Evolutionary conservation across 2,329 filamentous ascomycete species (phyloP), one percentile per base, ranked within the genome.

Genomic region (Mycosphaerella sp.): DNA sequence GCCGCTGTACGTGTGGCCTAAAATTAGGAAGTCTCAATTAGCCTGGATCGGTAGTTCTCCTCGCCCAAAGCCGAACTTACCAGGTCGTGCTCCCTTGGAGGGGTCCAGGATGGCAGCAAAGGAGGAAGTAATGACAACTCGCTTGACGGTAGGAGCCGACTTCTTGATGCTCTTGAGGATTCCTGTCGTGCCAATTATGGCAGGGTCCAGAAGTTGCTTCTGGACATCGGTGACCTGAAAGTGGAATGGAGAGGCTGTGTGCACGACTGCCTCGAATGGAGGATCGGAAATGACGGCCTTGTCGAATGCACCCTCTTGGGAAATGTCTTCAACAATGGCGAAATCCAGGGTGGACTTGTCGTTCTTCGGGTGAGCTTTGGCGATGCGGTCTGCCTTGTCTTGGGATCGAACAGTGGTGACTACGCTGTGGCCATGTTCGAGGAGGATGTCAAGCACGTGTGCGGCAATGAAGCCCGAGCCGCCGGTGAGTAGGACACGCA

Each of bases 171-270:
- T 78, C 60, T 80, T 81, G 57, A 85, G 67, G 48, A 85, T 80
- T 10, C 81, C 81, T 0, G 78, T 82, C 0, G 82, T 85, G 50
- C 82, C 82, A 60, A 83, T 82, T 57, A 84, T 73, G 8, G 82
- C 82, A 11, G 81, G 80, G 59, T 83, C 81, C 36, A 83, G 69
- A 31, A 83, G 72, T 56, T 78, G 70, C 70, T 85, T 82, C 58
- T 92, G 77, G 14, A 87, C 83, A 60, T 84, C 79, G 36, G 88
- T 83, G 52, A 93, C 82, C 34, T 85, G 85, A 67, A 83, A 80
- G 63, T 87, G 84, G 73, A 87, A 91, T 0, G 88, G 87, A 34
- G 80, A 84, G 2, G 86, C 85, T 5, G 85, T 88, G 68, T 89
- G 85, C 48, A 89, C 77, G 46, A 92, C 85, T 44, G 80, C 83